These are phyloP conservation scores for Stephania japonica DNA, from an alignment of 164 flowering plant genomes.

Conservation along the genomic window DNA sequence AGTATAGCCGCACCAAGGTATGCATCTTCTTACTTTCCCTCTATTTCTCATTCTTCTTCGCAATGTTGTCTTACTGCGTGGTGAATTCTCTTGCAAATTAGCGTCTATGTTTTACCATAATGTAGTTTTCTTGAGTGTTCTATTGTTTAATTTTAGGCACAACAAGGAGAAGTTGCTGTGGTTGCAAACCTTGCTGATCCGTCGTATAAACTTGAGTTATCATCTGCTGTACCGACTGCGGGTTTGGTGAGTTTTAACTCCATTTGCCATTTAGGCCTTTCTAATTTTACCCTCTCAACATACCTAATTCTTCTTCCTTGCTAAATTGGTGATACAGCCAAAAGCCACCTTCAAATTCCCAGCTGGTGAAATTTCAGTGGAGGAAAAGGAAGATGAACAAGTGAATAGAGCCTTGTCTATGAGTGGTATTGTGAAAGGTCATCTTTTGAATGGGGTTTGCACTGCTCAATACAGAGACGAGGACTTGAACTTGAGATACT, in stretches of 20 bases:
- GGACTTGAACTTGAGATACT: constrained; percentile 62
- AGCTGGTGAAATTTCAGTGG: constrained; percentile 70
- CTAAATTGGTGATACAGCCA: constrained; percentile 51
- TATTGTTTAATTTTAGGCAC: constrained; percentile 38
- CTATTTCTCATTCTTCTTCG: not conserved
- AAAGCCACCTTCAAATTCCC: constrained; percentile 79
- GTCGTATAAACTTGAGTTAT: constrained; percentile 55
- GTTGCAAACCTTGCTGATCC: constrained; percentile 63
- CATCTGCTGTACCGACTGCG: constrained; percentile 68
- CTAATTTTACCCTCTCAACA: not conserved
- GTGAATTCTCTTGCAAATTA: not conserved
- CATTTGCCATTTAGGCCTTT: not conserved
- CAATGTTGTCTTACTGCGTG: not conserved
- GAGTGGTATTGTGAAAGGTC: constrained; percentile 57
- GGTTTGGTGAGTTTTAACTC: constrained; percentile 53
- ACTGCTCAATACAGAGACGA: constrained; percentile 64
- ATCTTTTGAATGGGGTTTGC: constrained; percentile 60
- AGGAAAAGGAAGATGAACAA: constrained; percentile 74
- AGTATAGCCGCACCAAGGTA: constrained; percentile 25
- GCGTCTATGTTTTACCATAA: not conserved
- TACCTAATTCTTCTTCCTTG: not conserved
- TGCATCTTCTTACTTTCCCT: constrained; percentile 9
- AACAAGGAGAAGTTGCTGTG: constrained; percentile 75
- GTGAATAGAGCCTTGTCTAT: constrained; percentile 46
- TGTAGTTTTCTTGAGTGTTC: not conserved